Evolutionary conservation across 345 rosid species (phyloP).

Genomic region (Arabidopsis arenosa): DNA sequence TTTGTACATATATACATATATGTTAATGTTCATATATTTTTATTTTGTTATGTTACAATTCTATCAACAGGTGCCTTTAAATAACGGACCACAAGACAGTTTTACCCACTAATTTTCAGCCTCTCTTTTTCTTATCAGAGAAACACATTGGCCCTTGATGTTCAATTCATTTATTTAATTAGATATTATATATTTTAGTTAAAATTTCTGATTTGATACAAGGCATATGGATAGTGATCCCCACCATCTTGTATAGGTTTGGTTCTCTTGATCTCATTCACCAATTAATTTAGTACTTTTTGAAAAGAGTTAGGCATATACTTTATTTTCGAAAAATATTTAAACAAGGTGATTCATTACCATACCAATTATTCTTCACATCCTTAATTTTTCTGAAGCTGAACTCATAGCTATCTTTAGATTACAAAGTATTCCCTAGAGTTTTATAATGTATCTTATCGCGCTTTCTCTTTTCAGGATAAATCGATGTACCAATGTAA

Average conservation of each 20-base stretch:
- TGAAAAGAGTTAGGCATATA: conserved; percentile 35
- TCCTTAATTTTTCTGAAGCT: neutral
- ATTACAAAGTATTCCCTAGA: neutral
- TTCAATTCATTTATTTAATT: conserved; percentile 45
- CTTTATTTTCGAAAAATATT: conserved; percentile 18
- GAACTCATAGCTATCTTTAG: neutral
- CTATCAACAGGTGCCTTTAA: conserved; percentile 38
- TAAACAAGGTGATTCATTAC: conserved; percentile 1
- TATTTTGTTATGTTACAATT: too few relatives aligned
- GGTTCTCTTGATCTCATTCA: conserved; percentile 35
- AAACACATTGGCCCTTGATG: conserved; percentile 46
- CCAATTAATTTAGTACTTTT: conserved; percentile 28
- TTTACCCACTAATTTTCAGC: conserved; percentile 56
- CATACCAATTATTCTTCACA: neutral
- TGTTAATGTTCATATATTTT: too few relatives aligned
- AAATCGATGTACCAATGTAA: neutral
- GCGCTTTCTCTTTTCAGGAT: neutral
- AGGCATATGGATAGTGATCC: conserved; percentile 54
- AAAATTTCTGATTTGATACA: conserved; percentile 20
- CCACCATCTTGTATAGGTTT: conserved; percentile 54
- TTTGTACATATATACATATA: too few relatives aligned
- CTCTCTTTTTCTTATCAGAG: conserved; percentile 31
- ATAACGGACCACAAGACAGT: conserved; percentile 67
- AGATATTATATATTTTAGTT: conserved; percentile 49
- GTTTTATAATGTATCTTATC: too few relatives aligned